Base-by-base conservation (phyloP, 305 asterid genomes). In the Solanum chacoense region DNA sequence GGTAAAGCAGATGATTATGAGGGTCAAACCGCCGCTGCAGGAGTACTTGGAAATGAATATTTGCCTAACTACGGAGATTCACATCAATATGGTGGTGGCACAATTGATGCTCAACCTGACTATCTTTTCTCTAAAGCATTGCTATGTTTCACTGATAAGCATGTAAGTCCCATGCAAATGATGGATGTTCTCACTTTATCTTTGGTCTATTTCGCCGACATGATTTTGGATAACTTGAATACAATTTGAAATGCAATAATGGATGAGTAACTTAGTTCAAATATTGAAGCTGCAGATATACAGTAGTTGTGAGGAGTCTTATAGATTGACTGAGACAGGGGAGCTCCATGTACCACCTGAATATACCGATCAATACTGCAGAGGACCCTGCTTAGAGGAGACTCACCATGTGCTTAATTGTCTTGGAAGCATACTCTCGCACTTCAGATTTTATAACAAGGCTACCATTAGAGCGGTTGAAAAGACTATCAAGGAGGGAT, bases 361-460 rank as follows among this genome's bases (percentile, higher is more conserved):
- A 73, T 77, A 90, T 88, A 59, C 94, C 0, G 96, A 96, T 69
- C 91, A 95, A 72, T 97, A 92, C 84, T 95, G 98, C 92, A 76
- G 87, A 7, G 97, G 99, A 83, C 96, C 98, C 11, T 97, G 98
- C 89, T 13, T 92, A 16, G 69, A 87, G 20, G 99, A 97, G 93
- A 97, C 98, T 50, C 89, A 87, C 90, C 97, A 89, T 32, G 98
- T 90, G 5, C 95, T 96, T 3, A 92, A 90, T 88, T 96, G 98
- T 75, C 88, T 96, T 10, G 91, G 85, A 24, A 92, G 90, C 80
- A 20, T 94, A 84, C 50, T 95, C 2, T 88, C 89, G 34, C 88
- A 91, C 80, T 96, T 93, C 91, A 24, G 86, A 38, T 97, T 97
- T 85, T 93, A 91, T 36, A 96, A 97, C 80, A 87, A 87, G 74